These are phyloP conservation scores for Phytopythium delawarense DNA, from an alignment of 352 stramenopile species.

Conservation along the genomic window DNA sequence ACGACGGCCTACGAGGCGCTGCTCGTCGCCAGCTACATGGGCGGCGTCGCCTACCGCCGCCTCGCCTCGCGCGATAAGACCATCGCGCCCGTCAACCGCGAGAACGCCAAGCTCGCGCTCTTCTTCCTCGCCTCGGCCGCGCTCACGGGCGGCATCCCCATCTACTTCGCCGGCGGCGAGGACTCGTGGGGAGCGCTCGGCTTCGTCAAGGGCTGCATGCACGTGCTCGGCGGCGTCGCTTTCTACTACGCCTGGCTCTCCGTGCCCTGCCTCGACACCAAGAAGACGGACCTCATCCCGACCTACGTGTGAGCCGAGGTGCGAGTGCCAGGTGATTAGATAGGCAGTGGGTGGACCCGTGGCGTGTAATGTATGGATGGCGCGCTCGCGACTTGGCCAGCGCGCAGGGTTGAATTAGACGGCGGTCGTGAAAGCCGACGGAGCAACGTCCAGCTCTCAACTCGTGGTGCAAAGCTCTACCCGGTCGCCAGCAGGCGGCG, in stretches of 20 bases:
- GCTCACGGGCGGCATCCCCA: conserved; percentile 37
- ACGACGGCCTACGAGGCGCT: conserved; percentile 62
- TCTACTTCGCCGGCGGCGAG: conserved; percentile 38
- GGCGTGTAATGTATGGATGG: neutral
- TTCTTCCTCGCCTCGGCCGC: conserved; percentile 34
- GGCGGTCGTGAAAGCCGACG: neutral
- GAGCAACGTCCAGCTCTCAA: neutral
- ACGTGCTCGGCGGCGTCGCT: conserved; percentile 52
- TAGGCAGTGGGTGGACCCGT: neutral
- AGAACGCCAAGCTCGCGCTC: conserved; percentile 54
- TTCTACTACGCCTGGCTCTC: conserved; percentile 81
- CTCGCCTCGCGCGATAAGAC: conserved; percentile 33
- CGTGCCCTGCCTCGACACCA: conserved; percentile 75
- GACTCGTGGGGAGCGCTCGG: conserved; percentile 42
- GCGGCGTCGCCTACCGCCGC: conserved; percentile 50
- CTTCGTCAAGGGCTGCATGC: conserved; percentile 63
- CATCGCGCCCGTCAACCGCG: conserved; percentile 48
- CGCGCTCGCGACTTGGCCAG: neutral
- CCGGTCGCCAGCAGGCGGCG: neutral
- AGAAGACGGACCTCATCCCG: conserved; percentile 78
- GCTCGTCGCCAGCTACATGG: conserved; percentile 56
- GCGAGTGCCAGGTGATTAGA: neutral
- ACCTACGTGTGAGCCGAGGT: conserved; percentile 29
- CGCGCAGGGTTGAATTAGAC: neutral
- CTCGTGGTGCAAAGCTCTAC: neutral